Evolutionary conservation across 768 basidiomycete species (phyloP), one percentile per base, ranked within the genome.

Genomic region (Tremella mesenterica): DNA sequence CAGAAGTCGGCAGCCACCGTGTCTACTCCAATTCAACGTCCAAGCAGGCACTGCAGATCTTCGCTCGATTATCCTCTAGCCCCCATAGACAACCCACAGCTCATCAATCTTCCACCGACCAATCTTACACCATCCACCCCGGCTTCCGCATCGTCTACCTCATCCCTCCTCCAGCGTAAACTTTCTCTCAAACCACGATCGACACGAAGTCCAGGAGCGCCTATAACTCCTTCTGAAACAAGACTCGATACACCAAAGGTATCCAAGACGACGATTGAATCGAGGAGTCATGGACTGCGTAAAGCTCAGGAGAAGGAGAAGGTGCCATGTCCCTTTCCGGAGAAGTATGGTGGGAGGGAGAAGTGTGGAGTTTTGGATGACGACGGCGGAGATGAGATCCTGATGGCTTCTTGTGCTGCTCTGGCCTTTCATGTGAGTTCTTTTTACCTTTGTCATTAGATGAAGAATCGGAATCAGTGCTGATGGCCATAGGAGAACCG

Each of bases 281-380:
- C 52, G 0, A 64, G 62, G 54, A 44, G 59, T 8, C 66, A 68
- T 53, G 61, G 58, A n/a, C 33, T 68, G 48, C 52, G 66, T 29
- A 68, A 60, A 52, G 59, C 39, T 7, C 57, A 53, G 7, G 63
- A 54, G 4, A 56, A 43, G 41, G 66, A 68, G 45, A 51, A 60
- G 50, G 53, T 53, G 27, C 52, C 64, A 6, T 69, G 64, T 50
- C 67, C 67, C 0, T 69, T 64, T 38, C 67, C 67, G 7, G 50
- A 31, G 7, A 46, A 59, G 3, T 69, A 55, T 44, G 64, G 67
- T 7, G 64, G 64, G 2, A 61, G 45, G 46, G 66, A 63, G 9
- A 68, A 60, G 41, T 68, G 66, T 46, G 66, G 61, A 26, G 51
- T 66, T 3, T 13, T n/a, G 21, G 64, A 65, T 23, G 67, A 69